Base-by-base conservation (phyloP, 805 yeast species). In the Priceomyces castillae region DNA sequence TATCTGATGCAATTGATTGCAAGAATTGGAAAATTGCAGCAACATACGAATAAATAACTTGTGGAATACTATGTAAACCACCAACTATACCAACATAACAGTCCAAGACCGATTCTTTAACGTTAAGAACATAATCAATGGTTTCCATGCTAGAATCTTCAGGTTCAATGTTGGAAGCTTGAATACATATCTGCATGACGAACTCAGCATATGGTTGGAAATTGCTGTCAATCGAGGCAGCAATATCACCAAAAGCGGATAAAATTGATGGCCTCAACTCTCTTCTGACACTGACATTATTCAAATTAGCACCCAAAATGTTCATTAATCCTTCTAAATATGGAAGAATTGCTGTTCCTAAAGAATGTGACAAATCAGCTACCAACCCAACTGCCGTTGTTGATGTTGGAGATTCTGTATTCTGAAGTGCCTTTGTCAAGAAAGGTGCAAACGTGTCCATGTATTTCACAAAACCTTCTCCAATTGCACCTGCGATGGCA, bases 231-330 rank as follows among this genome's bases (percentile, higher is more conserved):
- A 90, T 81, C 11, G 94, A 82, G 0, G 96, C 79, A 3, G 98
- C 97, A 57, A 94, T 80, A 64, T 94, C 99, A 50, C 99, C 99
- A 63, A 94, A 88, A 57, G 96, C 89, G 10, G 97, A 87, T 52
- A 94, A 70, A 22, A 92, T 88, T 17, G 88, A 76, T 14, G 97
- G 97, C 62, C 87, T 83, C 52, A 92, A 74, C 49, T 89, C 96
- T 46, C 87, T 79, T 59, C 84, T 84, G 15, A 88, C 82, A 44
- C 77, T 78, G 34, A 77, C 74, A 54, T 78, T 78, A 46, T 84
- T 80, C 49, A 94, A 74, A 57, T 81, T 80, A 39, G 77, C 74
- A 42, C 96, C 92, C 59, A 94, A 76, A 38, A 85, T 84, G 40
- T 79, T 78, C 96, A 94, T 90, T 58, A 92, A 77, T 3, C 84